These are phyloP conservation scores for Bonnemaisonia californica DNA, from an alignment of 31 red algal species.

Conservation along the genomic window DNA sequence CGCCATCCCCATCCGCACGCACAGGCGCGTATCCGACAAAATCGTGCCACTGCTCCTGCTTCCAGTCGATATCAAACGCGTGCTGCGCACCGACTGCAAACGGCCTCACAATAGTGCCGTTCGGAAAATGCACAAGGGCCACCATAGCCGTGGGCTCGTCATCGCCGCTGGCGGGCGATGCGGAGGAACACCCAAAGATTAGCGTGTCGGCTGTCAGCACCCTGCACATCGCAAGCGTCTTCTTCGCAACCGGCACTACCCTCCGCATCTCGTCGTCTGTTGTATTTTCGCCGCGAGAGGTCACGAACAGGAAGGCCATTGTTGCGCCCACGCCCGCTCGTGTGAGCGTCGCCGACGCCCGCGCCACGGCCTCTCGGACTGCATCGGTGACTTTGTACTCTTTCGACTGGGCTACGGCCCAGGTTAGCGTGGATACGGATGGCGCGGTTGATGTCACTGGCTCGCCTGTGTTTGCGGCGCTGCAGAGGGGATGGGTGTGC, in stretches of 20 bases:
- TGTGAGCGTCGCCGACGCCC: slow-evolving; percentile 12
- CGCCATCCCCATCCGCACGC: neutral
- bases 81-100: slow-evolving; percentile 23
- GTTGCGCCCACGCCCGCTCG: neutral
- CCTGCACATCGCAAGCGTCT: slow-evolving; percentile 47
- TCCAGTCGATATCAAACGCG: slow-evolving; percentile 65
- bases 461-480: no score
- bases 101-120: slow-evolving; percentile 11
- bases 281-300: slow-evolving; percentile 41
- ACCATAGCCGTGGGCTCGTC: slow-evolving; percentile 35
- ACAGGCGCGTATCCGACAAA: slow-evolving; percentile 25
- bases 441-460: no score
- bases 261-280: slow-evolving; percentile 34
- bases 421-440: slow-evolving; percentile 4
- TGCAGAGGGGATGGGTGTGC: no score
- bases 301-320: slow-evolving; percentile 48
- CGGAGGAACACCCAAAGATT: slow-evolving; percentile 55
- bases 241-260: slow-evolving; percentile 37
- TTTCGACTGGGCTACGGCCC: slow-evolving; percentile 17
- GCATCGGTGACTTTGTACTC: slow-evolving; percentile 9
- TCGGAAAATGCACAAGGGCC: slow-evolving; percentile 37
- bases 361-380: slow-evolving; percentile 15
- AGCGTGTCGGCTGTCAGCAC: slow-evolving; percentile 25
- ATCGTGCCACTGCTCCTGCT: slow-evolving; percentile 63
- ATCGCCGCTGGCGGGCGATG: slow-evolving; percentile 12